Base-by-base conservation (phyloP, 2,329 filamentous ascomycete genomes). In the Cytospora schulzeri region DNA sequence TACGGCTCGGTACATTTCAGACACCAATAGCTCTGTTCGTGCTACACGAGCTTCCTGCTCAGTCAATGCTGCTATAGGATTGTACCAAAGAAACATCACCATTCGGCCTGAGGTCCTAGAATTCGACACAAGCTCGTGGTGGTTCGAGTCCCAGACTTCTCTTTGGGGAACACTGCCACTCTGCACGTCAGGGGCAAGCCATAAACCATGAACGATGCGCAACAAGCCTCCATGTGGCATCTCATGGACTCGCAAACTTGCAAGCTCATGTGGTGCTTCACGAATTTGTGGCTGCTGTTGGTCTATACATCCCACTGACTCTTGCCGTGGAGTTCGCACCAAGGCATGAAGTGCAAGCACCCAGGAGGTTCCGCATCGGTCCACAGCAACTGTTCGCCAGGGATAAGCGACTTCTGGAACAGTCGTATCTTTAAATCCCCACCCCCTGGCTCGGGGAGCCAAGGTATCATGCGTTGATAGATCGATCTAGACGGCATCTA, bases 1-100 rank as follows among this genome's bases (percentile, higher is more conserved):
- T 62, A 59, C 65, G 62, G 65, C 28, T 66, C 48, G 58, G 50
- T 60, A 64, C 65, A 62, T 57, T 50, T 58, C 57, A 62, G 58
- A 55, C 62, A 65, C 52, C 31, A 55, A 58, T 31, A 35, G n/a
- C 52, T 58, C 31, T 29, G 48, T 29, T 26, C 52, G 65, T 66
- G 41, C 50, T n/a, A 66, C 62, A 22, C 31, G 38, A 56, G 52
- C 26, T 63, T 19, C 29, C 33, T 31, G 35, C n/a, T 56, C 41
- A 19, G 29, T 38, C 29, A 24, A 31, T 19, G 26, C 22, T 19
- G 51, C 8, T 35, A 51, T 19, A 31, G 4, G 29, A 9, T 5
- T 31, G 29, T 31, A 15, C n/a, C 35, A 24, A 15, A 24, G 9
- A n/a, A 14, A 2, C 45, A 11, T 48, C n/a, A 24, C 24, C 28